Percentiles rank a stretch among this genome's conserved stretches.
Conservation (phyloP, 371 early-diverging fungal genomes). For the Syncephalastrum contaminatum region DNA sequence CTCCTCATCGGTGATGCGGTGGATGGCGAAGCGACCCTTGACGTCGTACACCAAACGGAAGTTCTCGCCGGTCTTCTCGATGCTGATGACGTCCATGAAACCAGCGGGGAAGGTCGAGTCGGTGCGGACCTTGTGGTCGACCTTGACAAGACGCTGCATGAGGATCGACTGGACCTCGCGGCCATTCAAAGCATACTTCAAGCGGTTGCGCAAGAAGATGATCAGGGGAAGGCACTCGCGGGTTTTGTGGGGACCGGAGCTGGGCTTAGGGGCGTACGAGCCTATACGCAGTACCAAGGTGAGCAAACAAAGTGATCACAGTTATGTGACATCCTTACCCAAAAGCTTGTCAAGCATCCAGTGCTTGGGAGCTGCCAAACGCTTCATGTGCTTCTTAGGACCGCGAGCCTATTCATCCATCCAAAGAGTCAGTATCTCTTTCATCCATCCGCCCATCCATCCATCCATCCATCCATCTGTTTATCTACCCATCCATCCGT, state of each 20-base stretch:
- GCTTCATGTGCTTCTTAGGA: constrained; percentile 99
- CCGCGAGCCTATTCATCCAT: constrained; percentile 84
- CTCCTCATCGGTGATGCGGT: constrained; percentile 98
- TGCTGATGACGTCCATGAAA: constrained; percentile 99
- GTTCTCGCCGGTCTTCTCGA: constrained; percentile 99
- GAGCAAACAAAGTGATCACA: constrained; percentile 1
- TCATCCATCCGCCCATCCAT: constrained; percentile 14
- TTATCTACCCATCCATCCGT: too few relatives aligned
- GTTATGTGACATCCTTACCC: constrained; percentile 26
- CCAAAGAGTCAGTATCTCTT: constrained; percentile 4
- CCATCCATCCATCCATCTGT: constrained; percentile 8
- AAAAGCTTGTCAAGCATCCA: constrained; percentile 99
- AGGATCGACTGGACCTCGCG: constrained; percentile 98
- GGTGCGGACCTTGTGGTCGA: constrained; percentile 99
- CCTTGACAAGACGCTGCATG: constrained; percentile 98
- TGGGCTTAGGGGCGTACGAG: constrained; percentile 94
- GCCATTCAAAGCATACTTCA: constrained; percentile 98
- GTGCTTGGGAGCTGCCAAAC: constrained; percentile 99
- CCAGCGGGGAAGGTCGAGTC: constrained; percentile 99
- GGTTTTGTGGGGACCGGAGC: constrained; percentile 99
- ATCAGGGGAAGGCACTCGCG: constrained; percentile 99
- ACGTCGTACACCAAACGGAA: constrained; percentile 99
- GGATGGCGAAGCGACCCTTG: constrained; percentile 99
- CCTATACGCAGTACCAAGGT: constrained; percentile 19
- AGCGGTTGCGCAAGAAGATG: constrained; percentile 98